These are phyloP conservation scores for Solanum clarkiae DNA, from an alignment of 257 asterid genomes.

Conservation along the genomic window DNA sequence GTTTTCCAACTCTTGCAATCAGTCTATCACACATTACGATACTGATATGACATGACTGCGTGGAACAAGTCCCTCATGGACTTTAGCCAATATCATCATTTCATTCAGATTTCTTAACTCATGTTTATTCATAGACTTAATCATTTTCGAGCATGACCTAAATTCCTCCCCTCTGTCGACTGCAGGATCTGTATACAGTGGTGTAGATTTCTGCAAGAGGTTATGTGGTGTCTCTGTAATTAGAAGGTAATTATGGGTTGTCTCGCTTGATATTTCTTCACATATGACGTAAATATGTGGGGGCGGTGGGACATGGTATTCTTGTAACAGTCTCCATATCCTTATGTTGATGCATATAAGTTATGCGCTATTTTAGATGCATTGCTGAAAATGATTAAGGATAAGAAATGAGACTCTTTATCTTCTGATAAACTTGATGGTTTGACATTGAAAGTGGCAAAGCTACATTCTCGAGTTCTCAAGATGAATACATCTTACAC, in stretches of 20 bases:
- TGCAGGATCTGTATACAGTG: conserved; percentile 90
- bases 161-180: not conserved
- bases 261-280: not conserved
- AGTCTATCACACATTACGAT: not conserved
- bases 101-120: not conserved
- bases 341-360: not conserved
- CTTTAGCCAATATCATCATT: not conserved
- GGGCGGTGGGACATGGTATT: not conserved
- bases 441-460: not conserved
- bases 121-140: not conserved
- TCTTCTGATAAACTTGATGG: not conserved
- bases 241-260: conserved; percentile 48
- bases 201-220: conserved; percentile 95
- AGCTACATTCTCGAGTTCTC: not conserved
- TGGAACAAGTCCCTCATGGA: not conserved
- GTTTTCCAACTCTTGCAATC: not conserved
- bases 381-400: not conserved
- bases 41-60: not conserved
- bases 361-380: not conserved
- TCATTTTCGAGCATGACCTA: not conserved
- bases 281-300: not conserved
- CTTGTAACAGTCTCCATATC: not conserved
- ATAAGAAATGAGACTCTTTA: not conserved
- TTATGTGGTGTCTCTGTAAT: conserved; percentile 93
- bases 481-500: not conserved